phyloP scores from a whole-genome alignment of 495 filamentous ascomycete species.

The Tuber calosporum region DNA sequence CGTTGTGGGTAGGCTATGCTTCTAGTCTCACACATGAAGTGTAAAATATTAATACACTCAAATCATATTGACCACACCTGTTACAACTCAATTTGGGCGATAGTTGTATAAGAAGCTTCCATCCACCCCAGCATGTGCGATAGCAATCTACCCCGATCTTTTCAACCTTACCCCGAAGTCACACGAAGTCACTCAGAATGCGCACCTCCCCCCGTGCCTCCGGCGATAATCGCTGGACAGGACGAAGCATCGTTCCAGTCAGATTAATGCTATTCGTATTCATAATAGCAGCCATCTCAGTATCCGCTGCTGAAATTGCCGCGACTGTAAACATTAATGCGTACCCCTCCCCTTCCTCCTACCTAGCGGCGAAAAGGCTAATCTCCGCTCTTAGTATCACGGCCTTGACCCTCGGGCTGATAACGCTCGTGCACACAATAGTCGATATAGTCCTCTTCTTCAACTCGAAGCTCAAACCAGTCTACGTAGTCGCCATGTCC shows the following conservation, averaged over 20 bases:
- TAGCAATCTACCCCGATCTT: neutral
- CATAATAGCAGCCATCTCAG: neutral
- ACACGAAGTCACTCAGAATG: neutral
- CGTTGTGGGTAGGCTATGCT: neutral
- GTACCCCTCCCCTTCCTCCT: neutral
- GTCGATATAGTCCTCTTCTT: neutral
- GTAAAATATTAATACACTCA: slow-evolving; percentile 1
- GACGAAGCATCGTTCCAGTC: neutral
- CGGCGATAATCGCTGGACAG: neutral
- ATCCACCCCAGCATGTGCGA: neutral
- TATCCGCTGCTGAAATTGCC: neutral
- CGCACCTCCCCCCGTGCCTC: neutral
- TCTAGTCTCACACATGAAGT: neutral
- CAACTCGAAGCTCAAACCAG: slow-evolving; percentile 1
- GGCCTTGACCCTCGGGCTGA: neutral
- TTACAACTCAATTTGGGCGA: neutral
- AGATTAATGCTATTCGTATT: neutral
- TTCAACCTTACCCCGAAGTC: neutral
- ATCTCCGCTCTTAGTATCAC: neutral
- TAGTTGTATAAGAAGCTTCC: neutral
- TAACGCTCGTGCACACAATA: neutral
- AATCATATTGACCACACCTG: neutral
- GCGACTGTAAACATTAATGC: neutral
- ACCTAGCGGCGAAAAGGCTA: neutral
- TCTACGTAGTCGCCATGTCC: neutral